Percentiles rank a stretch among this genome's conserved stretches.
These are phyloP conservation scores for Thelonectria rubi DNA, from an alignment of 2,329 filamentous ascomycete species.

Conservation along the genomic window DNA sequence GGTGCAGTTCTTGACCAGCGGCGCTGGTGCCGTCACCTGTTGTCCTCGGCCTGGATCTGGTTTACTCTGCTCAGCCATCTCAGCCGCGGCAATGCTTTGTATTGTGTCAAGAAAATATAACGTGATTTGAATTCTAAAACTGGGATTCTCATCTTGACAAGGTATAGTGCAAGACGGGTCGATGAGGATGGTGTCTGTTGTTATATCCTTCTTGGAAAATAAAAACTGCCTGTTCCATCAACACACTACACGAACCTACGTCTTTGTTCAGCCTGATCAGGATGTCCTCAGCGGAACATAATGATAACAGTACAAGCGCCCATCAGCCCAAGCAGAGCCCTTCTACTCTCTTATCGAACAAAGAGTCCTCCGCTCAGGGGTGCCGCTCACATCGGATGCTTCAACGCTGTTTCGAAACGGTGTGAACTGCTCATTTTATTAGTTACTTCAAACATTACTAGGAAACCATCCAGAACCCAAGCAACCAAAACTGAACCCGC, in stretches of 20 bases:
- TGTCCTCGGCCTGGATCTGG: too few species aligned
- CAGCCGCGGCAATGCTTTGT: too few species aligned
- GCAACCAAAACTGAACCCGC: neutral
- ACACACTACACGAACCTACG: neutral
- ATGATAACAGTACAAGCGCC: too few species aligned
- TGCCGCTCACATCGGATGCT: neutral
- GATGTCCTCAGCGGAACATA: neutral
- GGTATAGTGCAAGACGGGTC: neutral
- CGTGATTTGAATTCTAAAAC: too few species aligned
- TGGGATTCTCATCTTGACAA: neutral
- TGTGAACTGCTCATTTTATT: neutral
- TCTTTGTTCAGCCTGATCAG: neutral
- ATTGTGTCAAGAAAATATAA: too few species aligned
- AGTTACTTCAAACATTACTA: neutral
- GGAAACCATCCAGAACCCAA: neutral
- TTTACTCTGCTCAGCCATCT: too few species aligned
- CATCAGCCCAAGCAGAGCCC: too few species aligned
- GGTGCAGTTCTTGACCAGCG: slow-evolving; percentile 14
- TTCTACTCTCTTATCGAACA: too few species aligned
- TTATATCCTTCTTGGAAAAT: neutral
- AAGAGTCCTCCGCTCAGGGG: too few species aligned
- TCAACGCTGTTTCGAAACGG: neutral
- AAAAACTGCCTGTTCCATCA: neutral
- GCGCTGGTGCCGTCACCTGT: too few species aligned
- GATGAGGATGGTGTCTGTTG: neutral